Percentiles rank a stretch among this genome's conserved stretches.
Evolutionary conservation across 2,329 filamentous ascomycete species (phyloP).

Genomic region (Trichoderma endophyticum): DNA sequence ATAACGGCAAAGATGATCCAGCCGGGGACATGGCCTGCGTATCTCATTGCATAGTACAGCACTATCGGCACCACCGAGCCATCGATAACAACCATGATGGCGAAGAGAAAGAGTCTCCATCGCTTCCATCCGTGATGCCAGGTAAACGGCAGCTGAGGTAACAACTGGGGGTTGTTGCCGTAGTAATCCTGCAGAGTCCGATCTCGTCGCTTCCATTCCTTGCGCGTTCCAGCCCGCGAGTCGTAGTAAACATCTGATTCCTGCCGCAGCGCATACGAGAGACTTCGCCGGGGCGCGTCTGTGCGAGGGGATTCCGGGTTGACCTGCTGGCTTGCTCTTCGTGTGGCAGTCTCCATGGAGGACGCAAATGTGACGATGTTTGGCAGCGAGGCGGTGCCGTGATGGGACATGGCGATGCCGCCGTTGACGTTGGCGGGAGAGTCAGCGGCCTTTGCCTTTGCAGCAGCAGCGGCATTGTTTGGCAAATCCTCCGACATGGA

Average conservation of each 20-base stretch:
- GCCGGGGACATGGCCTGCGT: conserved; percentile 37
- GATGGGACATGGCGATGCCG: neutral
- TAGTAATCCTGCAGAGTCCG: conserved; percentile 40
- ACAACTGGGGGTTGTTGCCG: conserved; percentile 36
- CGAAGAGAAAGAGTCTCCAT: conserved; percentile 46
- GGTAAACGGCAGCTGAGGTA: conserved; percentile 41
- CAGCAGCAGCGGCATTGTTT: neutral
- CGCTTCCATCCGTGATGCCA: conserved; percentile 41
- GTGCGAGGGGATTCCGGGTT: neutral
- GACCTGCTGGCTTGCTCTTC: neutral
- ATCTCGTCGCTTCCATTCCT: conserved; percentile 35
- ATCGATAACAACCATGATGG: conserved; percentile 47
- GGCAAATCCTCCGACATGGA: neutral
- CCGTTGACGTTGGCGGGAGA: neutral
- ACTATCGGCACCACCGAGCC: conserved; percentile 46
- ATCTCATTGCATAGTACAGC: conserved; percentile 51
- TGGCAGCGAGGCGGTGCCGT: neutral
- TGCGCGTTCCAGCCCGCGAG: conserved; percentile 36
- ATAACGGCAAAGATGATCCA: conserved; percentile 51
- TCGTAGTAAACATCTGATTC: conserved; percentile 40
- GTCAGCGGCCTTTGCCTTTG: neutral
- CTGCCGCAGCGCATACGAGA: conserved; percentile 35
- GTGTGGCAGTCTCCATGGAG: neutral
- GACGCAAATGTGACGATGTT: neutral
- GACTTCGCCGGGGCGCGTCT: conserved; percentile 31